Conservation (phyloP, 352 stramenopile species). For the Pythium periplocum region DNA sequence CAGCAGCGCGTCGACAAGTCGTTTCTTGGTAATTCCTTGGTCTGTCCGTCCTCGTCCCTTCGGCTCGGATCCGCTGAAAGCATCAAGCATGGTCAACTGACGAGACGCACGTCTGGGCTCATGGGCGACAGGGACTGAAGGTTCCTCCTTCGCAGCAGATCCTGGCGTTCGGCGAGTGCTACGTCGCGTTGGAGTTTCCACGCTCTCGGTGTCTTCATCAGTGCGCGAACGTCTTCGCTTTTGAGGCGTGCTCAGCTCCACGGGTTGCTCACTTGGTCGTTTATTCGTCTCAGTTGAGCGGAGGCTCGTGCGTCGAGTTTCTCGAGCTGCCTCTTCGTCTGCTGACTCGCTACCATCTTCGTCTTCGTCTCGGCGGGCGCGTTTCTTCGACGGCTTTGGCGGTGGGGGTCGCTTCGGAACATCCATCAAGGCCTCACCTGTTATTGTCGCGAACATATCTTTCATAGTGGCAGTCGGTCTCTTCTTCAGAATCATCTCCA, state of each 20-base stretch:
- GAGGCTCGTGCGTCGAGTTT: slow-evolving; percentile 9
- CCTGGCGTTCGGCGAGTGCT: no score
- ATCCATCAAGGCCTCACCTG: slow-evolving; percentile 49
- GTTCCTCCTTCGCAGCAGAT: no score
- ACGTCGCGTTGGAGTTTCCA: no score
- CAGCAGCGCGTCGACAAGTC: not conserved
- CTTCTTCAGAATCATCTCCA: slow-evolving; percentile 78
- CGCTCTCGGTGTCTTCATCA: no score
- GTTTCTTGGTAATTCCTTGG: not conserved
- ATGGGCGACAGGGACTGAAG: no score
- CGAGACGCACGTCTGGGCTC: no score
- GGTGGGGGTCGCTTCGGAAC: slow-evolving; percentile 29
- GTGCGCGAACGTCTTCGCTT: no score
- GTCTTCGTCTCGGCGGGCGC: not conserved
- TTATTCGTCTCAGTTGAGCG: slow-evolving; percentile 6
- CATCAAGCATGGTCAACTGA: no score
- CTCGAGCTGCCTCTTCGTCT: slow-evolving; percentile 5
- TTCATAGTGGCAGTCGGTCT: slow-evolving; percentile 65
- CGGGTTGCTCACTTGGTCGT: no score
- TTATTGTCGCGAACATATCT: slow-evolving; percentile 54
- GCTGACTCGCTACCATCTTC: not conserved
- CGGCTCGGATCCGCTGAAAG: no score
- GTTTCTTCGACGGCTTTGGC: slow-evolving; percentile 11
- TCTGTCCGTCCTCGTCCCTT: no score
- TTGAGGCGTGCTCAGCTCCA: no score